phyloP scores from a whole-genome alignment of 768 basidiomycete species.

The Phaeotremella skinneri region DNA sequence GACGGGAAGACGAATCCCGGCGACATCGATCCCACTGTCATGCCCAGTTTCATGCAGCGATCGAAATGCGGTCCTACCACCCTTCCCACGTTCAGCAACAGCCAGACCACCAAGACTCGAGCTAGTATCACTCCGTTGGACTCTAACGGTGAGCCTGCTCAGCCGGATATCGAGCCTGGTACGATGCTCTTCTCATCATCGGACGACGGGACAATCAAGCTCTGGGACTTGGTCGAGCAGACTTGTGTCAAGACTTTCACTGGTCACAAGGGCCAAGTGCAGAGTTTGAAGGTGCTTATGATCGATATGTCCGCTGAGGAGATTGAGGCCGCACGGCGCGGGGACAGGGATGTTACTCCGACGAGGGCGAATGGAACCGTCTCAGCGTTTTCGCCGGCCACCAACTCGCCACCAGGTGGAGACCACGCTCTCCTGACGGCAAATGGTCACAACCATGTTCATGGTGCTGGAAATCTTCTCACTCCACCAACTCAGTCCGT shows the following conservation, averaged over 20 bases:
- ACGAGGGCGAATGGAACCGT: not conserved
- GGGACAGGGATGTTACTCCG: not conserved
- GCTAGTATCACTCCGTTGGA: not conserved
- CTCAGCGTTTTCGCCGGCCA: not conserved
- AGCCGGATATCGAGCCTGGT: constrained; percentile 57
- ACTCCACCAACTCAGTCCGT: not conserved
- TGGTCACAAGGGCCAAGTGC: constrained; percentile 93
- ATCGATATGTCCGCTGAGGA: constrained; percentile 54
- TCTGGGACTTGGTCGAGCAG: constrained; percentile 85
- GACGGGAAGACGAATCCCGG: constrained; percentile 57
- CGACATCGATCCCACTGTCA: constrained; percentile 46
- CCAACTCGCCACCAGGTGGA: not conserved
- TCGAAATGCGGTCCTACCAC: constrained; percentile 53
- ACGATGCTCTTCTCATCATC: constrained; percentile 98
- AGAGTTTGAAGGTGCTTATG: constrained; percentile 76
- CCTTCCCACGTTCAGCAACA: not conserved
- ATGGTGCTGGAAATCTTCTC: not conserved
- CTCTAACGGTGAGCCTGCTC: constrained; percentile 13
- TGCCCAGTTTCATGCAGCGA: constrained; percentile 51
- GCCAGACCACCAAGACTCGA: not conserved
- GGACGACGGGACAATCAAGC: constrained; percentile 86
- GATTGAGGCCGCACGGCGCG: constrained; percentile 11
- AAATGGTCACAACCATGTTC: not conserved
- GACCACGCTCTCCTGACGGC: not conserved
- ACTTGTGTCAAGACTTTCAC: constrained; percentile 78